Conservation (phyloP, 345 rosid species). For the Salix viminalis region DNA sequence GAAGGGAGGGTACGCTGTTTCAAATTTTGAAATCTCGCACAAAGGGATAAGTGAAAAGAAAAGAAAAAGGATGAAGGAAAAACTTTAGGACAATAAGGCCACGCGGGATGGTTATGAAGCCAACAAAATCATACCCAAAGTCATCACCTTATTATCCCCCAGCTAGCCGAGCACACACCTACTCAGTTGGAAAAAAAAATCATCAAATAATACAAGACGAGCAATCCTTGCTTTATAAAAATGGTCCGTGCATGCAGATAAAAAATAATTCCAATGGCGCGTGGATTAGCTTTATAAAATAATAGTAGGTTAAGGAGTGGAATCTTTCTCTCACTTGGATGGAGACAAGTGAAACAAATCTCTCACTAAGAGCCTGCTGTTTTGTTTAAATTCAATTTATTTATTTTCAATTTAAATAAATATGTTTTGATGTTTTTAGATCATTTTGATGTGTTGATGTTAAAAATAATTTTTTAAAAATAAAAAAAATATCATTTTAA, state of each 20-base stretch:
- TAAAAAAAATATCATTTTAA: no score
- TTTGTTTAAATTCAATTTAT: no score
- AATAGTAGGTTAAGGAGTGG: not conserved
- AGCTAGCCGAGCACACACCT: not conserved
- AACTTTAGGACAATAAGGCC: slow-evolving; percentile 22
- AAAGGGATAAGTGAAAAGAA: slow-evolving; percentile 7
- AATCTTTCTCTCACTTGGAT: slow-evolving; percentile 34
- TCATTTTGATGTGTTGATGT: no score
- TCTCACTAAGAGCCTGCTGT: no score
- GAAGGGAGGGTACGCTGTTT: slow-evolving; percentile 21
- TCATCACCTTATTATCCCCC: not conserved
- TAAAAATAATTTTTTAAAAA: no score
- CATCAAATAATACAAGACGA: not conserved
- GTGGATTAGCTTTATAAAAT: no score
- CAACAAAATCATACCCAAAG: slow-evolving; percentile 17
- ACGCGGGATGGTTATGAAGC: slow-evolving; percentile 19
- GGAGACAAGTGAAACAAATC: slow-evolving; percentile 35
- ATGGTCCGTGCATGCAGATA: no score
- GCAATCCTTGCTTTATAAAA: not conserved
- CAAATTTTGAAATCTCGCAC: slow-evolving; percentile 42
- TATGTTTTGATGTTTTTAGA: no score
- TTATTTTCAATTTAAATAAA: no score
- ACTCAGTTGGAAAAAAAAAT: not conserved
- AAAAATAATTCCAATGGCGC: no score
- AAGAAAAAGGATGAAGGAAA: slow-evolving; percentile 3